These are phyloP conservation scores for Galerina marginata DNA, from an alignment of 768 basidiomycete genomes.

Conservation along the genomic window DNA sequence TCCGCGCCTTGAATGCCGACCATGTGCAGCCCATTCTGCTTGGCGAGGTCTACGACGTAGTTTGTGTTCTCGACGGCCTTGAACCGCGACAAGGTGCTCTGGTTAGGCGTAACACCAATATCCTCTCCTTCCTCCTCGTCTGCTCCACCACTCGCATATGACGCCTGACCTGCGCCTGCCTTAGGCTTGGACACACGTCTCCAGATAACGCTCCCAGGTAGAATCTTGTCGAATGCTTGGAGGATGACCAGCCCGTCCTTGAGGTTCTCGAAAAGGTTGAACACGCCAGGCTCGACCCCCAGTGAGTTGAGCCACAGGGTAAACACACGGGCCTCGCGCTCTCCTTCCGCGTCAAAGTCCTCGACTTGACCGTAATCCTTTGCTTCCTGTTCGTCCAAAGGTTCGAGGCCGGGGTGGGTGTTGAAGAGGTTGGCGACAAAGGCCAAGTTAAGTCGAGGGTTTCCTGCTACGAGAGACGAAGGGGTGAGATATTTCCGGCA, in stretches of 20 bases:
- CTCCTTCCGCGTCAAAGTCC: slow-evolving; percentile 99
- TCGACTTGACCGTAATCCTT: slow-evolving; percentile 90
- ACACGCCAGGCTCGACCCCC: slow-evolving; percentile 94
- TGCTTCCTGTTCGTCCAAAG: slow-evolving; percentile 92
- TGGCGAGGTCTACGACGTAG: slow-evolving; percentile 91
- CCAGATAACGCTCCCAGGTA: slow-evolving; percentile 94
- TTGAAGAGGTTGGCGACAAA: slow-evolving; percentile 99
- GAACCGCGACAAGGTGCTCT: slow-evolving; percentile 88
- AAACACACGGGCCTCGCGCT: slow-evolving; percentile 97
- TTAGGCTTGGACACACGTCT: slow-evolving; percentile 95
- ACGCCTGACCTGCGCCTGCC: slow-evolving; percentile 54
- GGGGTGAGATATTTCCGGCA: slow-evolving; percentile 97
- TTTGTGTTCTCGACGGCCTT: slow-evolving; percentile 99
- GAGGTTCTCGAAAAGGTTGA: slow-evolving; percentile 95
- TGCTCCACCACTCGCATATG: slow-evolving; percentile 43
- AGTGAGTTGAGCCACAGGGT: slow-evolving; percentile 98
- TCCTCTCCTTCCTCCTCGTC: slow-evolving; percentile 77
- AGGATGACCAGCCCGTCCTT: slow-evolving; percentile 91
- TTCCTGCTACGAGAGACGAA: slow-evolving; percentile 89
- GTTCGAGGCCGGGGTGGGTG: slow-evolving; percentile 93
- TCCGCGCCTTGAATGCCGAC: slow-evolving; percentile 98
- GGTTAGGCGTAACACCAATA: slow-evolving; percentile 83
- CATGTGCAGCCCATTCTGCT: slow-evolving; percentile 91
- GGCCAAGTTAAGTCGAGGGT: slow-evolving; percentile 95
- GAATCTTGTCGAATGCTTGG: slow-evolving; percentile 95